Evolutionary conservation across 2,329 filamentous ascomycete species (phyloP).

Genomic region (Parascedosporium putredinis): DNA sequence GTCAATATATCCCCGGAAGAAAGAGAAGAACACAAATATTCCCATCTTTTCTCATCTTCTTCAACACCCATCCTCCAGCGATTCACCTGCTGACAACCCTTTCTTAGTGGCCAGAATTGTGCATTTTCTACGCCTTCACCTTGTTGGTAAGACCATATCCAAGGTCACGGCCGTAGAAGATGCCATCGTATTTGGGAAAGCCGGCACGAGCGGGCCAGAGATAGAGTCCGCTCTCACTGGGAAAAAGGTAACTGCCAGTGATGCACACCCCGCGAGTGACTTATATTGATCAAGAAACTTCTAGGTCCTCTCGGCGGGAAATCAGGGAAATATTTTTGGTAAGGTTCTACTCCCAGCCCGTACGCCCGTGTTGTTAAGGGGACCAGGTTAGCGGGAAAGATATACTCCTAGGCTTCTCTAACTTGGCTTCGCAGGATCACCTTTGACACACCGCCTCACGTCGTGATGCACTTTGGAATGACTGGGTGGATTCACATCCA

Average conservation of each 20-base stretch:
- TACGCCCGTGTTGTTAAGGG: too few relatives aligned
- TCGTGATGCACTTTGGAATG: conserved; percentile 81
- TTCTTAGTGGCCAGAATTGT: conserved; percentile 71
- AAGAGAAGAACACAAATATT: too few relatives aligned
- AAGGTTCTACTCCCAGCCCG: too few relatives aligned
- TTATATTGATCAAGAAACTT: too few relatives aligned
- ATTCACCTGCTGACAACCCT: neutral
- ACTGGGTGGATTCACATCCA: conserved; percentile 82
- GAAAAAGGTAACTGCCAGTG: conserved; percentile 49
- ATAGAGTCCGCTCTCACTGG: conserved; percentile 66
- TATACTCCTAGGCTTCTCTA: too few relatives aligned
- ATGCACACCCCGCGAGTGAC: too few relatives aligned
- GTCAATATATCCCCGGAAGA: neutral
- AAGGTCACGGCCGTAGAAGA: conserved; percentile 67
- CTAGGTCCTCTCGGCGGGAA: conserved; percentile 54
- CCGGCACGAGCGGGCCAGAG: conserved; percentile 64
- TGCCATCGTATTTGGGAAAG: conserved; percentile 80
- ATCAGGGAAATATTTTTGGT: conserved; percentile 98
- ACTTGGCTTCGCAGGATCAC: conserved; percentile 23
- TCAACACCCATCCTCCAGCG: too few relatives aligned
- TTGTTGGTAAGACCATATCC: conserved; percentile 73
- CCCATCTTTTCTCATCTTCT: too few relatives aligned
- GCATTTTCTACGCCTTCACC: conserved; percentile 69
- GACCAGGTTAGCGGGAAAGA: too few relatives aligned
- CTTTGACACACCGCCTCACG: conserved; percentile 69